phyloP scores from a whole-genome alignment of 306 rosid genomes.

The Cucumis cinereus region DNA sequence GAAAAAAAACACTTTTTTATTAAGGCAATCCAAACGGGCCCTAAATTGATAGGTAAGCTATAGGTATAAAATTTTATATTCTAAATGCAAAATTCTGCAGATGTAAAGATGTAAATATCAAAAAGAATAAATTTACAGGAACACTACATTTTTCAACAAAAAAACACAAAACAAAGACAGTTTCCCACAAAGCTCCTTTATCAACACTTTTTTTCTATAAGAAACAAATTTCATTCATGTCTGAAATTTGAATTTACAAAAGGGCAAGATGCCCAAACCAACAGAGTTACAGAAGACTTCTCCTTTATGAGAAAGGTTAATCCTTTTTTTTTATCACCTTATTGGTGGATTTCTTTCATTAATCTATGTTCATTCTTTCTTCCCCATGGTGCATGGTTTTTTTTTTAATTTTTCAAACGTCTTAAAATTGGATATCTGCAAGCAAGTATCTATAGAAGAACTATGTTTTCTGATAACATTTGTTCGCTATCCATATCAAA shows the following conservation, averaged over 20 bases:
- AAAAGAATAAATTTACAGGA: background rate
- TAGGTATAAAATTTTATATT: background rate
- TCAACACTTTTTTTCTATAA: background rate
- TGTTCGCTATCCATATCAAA: background rate
- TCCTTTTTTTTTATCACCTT: background rate
- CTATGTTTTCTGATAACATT: background rate
- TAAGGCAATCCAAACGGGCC: no score
- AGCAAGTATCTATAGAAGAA: background rate
- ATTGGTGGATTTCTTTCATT: background rate
- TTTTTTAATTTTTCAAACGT: background rate
- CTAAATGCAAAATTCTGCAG: background rate
- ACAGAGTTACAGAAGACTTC: no score
- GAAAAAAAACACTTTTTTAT: no score
- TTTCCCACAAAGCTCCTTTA: background rate
- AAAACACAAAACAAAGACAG: background rate
- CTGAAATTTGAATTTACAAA: no score
- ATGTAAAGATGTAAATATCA: background rate
- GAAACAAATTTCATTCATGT: no score
- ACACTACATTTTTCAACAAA: background rate
- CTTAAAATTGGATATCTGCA: background rate
- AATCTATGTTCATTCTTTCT: background rate
- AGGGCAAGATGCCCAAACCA: no score
- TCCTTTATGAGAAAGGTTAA: background rate
- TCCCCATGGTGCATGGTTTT: background rate
- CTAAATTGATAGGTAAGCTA: background rate